A percentile compares a stretch with the other conserved stretches of the same genome.
Conservation (phyloP, 2,329 filamentous ascomycete species). For the Saccharata proteae region DNA sequence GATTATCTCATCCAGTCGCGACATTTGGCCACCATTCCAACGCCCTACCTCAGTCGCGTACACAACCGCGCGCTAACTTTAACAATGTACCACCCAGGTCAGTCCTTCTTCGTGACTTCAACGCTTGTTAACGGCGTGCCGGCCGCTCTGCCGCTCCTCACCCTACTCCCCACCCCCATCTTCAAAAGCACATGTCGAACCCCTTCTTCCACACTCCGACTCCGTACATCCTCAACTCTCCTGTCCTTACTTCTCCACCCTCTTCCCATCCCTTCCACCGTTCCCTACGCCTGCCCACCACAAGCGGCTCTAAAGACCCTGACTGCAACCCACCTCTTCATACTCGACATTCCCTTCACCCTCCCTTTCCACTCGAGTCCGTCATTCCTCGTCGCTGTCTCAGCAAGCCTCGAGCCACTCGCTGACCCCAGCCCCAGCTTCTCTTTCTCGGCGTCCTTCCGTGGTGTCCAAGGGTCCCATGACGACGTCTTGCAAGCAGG, state of each 20-base stretch:
- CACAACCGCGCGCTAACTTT: slow-evolving; percentile 19
- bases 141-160: slow-evolving; percentile 9
- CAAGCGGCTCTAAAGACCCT: too few species aligned
- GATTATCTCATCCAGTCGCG: slow-evolving; percentile 7
- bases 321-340: neutral
- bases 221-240: neutral
- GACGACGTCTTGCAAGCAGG: slow-evolving; percentile 7
- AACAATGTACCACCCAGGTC: slow-evolving; percentile 20
- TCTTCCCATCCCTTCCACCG: slow-evolving; percentile 8
- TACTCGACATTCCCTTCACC: slow-evolving; percentile 7
- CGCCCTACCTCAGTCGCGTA: slow-evolving; percentile 22
- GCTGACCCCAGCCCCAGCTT: slow-evolving; percentile 8
- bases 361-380: slow-evolving; percentile 6
- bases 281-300: too few species aligned
- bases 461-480: slow-evolving; percentile 1
- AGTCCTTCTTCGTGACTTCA: slow-evolving; percentile 18
- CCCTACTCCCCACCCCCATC: slow-evolving; percentile 13
- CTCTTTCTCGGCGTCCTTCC: slow-evolving; percentile 3
- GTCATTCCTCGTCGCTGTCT: slow-evolving; percentile 4
- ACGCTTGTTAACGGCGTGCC: slow-evolving; percentile 8
- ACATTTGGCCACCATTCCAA: slow-evolving; percentile 20
- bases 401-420: neutral
- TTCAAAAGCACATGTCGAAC: slow-evolving; percentile 19
- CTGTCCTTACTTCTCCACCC: slow-evolving; percentile 10
- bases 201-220: slow-evolving; percentile 11